Evolutionary conservation across 345 rosid species (phyloP), one percentile per base, ranked within the genome.

Genomic region (Euphorbia peplus): DNA sequence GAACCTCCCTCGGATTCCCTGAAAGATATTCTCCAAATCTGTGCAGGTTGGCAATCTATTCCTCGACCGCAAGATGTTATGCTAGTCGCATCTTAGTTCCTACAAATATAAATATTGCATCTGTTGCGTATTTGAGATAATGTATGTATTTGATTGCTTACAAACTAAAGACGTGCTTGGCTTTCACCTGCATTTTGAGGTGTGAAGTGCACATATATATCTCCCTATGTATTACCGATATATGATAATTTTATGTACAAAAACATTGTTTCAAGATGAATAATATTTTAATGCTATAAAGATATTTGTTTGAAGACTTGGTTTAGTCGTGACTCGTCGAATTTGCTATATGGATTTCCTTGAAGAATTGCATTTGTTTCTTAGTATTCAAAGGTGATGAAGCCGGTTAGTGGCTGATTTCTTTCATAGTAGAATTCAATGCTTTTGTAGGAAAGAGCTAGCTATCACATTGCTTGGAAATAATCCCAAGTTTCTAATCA

Each of bases 41-140:
- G 88, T 74, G 70, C 86, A 0, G 95, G 91, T 71, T 86, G 91
- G 89, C 91, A 86, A 78, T 73, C 91, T 29, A 30, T 81, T 74
- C 64, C 91, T 66, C 60, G 72, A 65, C 86, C 81, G 66, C 64
- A 69, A 60, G 82, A 83, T 30, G 64, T 51, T 60, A 74, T 68
- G 57, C 56, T 70, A 25, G 59, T 46, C 72, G 57, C 47, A 15
- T 70, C 47, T 12, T 70, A 75, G 69, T 29, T 26, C 53, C 71
- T 46, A 29, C 3, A 12, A 28, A 28, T 70, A 28, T 70, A 13
- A 53, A 37, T 5, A 9, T 28, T 41, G 39, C 28, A 48, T 66
- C 42, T 4, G n/a, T 54, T 52, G 28, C 26, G 19, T n/a, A 48
- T 21, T 39, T 44, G 26, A 56, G 8, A 1, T 13, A 2, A 13